Conservation (phyloP, 2,329 filamentous ascomycete genomes). For the Neonectria magnoliae region DNA sequence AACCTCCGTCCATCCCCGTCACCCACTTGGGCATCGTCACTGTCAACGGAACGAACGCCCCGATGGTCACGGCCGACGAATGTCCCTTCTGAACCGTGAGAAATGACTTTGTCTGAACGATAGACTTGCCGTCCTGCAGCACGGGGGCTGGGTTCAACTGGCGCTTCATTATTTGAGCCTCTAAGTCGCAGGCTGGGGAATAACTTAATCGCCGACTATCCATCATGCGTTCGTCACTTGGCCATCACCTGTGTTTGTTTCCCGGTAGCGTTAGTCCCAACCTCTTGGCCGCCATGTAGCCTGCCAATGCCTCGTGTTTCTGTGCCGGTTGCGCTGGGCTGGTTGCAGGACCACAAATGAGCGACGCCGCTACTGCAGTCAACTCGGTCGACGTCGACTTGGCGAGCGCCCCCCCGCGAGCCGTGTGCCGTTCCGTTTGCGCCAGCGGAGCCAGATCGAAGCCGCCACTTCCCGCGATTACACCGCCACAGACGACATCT, state of each 20-base stretch:
- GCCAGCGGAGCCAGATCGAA: neutral
- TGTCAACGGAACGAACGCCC: slow-evolving; percentile 7
- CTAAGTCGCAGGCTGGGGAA: neutral
- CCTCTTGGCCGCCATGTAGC: slow-evolving; percentile 1
- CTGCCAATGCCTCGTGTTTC: slow-evolving; percentile 14
- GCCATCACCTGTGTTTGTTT: neutral
- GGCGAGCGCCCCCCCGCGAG: neutral
- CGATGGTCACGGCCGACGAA: slow-evolving; percentile 2
- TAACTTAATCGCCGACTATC: neutral
- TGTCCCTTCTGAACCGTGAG: neutral
- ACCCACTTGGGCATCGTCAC: slow-evolving; percentile 10
- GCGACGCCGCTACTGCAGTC: slow-evolving; percentile 1
- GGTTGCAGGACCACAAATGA: neutral
- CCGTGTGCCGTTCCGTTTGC: neutral
- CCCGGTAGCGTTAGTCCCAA: neutral
- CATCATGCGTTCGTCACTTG: neutral
- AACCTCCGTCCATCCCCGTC: slow-evolving; percentile 5
- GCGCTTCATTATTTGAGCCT: neutral
- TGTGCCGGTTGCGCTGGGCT: neutral
- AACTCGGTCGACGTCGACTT: slow-evolving; percentile 1
- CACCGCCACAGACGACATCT: neutral
- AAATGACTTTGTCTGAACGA: neutral
- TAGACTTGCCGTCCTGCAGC: neutral
- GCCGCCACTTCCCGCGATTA: slow-evolving; percentile 3
- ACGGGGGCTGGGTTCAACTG: neutral